Base-by-base conservation (phyloP, 345 rosid genomes). In the Aethionema arabicum region DNA sequence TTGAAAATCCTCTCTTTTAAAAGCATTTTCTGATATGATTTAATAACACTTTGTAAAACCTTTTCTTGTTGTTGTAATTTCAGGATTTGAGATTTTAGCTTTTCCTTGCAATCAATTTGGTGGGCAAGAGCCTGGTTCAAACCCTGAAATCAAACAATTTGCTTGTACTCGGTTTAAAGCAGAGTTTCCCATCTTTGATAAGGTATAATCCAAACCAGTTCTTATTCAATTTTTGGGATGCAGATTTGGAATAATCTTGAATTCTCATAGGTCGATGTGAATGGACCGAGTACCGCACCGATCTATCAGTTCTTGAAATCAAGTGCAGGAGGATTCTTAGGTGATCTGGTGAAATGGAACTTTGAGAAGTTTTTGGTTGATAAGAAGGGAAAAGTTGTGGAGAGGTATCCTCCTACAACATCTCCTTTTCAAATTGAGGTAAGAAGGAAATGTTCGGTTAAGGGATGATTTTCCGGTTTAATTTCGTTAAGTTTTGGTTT, bases 401-500 rank as follows among this genome's bases (percentile, higher is more conserved):
- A 87, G 70, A 80, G 99, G 68, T 88, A 93, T 59, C 87, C 96
- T 30, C 97, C 99, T 14, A 87, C 96, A 36, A 95, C 95, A 30
- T 85, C 97, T 16, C 99, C 97, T 68, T 85, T 84, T 75, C 92
- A 86, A 75, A 87, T 88, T 31, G 96, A 95, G 99, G 99, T 90
- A 59, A 21, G 27, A 21, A 21, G 27, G 27, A 21, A 21, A 21
- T 31, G 36, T 44, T 41, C 38, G 13, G 15, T 33, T 44, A 30
- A 39, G 49, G 0, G 7, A 4, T 3, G 8, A 36, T 52, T 58
- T 52, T 43, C 51, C 11, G 9, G 16, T 14, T 64, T 41, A 2
- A 29, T 50, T 68, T 63, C 14, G 56, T 38, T 46, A 45, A 5
- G 27, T 39, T 62, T 41, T 1, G 29, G 50, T 53, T 38, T 32